Conservation (phyloP, 2,329 filamentous ascomycete species). For the Pseudogymnoascus sp. region DNA sequence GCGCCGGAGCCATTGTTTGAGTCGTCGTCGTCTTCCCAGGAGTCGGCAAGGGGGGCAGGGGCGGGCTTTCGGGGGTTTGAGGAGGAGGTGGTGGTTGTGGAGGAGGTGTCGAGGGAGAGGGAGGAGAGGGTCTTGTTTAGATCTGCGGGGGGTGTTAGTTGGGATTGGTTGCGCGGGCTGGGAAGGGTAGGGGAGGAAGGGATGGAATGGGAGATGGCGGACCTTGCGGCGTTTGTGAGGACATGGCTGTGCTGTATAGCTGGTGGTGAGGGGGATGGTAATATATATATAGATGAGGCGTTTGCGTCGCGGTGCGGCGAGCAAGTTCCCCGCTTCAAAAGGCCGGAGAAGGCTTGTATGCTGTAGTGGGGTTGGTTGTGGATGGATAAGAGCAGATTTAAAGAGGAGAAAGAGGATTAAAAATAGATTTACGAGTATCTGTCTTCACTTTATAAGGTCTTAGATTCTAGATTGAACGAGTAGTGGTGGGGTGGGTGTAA, state of each 20-base stretch:
- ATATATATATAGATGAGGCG: background rate
- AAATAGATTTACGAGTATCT: background rate
- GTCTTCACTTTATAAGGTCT: too few relatives aligned
- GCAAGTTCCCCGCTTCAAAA: background rate
- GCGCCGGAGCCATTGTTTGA: slow-evolving; percentile 26
- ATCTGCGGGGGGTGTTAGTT: background rate
- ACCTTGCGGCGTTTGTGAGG: background rate
- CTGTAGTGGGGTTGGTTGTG: background rate
- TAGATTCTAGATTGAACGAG: too few relatives aligned
- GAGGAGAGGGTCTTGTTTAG: background rate
- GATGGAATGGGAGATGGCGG: background rate
- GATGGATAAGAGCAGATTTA: background rate
- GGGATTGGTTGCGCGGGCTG: background rate
- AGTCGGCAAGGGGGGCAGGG: slow-evolving; percentile 42
- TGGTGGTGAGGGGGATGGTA: background rate
- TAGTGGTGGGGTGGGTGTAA: too few relatives aligned
- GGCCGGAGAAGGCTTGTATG: background rate
- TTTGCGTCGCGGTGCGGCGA: too few relatives aligned
- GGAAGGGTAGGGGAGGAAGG: background rate
- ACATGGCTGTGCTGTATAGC: background rate
- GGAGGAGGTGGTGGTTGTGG: background rate
- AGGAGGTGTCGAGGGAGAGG: background rate
- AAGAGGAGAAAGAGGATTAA: background rate
- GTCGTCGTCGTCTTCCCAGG: slow-evolving; percentile 65
- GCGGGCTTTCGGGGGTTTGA: background rate